phyloP scores from a whole-genome alignment of 169 alveolate species.

The Cryptosporidium ryanae region DNA sequence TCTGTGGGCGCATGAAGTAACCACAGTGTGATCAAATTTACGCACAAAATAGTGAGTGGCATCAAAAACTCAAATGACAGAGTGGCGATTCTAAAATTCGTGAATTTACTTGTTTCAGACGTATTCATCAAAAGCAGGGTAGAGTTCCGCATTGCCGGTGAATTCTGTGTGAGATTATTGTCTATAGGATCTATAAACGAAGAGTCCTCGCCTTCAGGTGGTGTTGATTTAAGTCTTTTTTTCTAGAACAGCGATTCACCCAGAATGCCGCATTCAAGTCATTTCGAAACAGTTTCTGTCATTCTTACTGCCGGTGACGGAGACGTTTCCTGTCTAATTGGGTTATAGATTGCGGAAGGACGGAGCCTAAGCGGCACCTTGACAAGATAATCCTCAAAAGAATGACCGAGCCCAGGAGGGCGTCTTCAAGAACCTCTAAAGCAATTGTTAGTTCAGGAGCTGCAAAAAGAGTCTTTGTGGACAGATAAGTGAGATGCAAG shows the following conservation, averaged over 20 bases:
- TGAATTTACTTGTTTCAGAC: neutral
- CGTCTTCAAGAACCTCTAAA: neutral
- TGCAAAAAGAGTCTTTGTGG: neutral
- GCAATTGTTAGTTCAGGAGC: neutral
- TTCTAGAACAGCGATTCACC: neutral
- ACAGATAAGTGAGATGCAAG: neutral
- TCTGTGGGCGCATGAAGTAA: neutral
- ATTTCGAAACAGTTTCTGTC: neutral
- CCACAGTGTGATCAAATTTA: neutral
- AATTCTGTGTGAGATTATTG: conserved; percentile 16
- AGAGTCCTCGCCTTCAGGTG: neutral
- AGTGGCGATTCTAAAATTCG: neutral
- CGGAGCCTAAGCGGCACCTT: too few relatives aligned
- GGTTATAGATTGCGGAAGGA: neutral
- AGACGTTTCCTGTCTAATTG: neutral
- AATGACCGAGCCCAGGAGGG: neutral
- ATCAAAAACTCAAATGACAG: neutral
- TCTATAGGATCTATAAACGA: conserved; percentile 56
- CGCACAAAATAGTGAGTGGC: neutral
- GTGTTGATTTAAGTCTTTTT: neutral
- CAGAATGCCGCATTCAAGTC: conserved; percentile 4
- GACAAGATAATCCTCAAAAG: too few relatives aligned
- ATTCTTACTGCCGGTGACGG: neutral
- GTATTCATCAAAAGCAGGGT: neutral
- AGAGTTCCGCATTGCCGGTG: neutral